These are phyloP conservation scores for Lepiota subincarnata DNA, from an alignment of 768 basidiomycete genomes.

Conservation along the genomic window DNA sequence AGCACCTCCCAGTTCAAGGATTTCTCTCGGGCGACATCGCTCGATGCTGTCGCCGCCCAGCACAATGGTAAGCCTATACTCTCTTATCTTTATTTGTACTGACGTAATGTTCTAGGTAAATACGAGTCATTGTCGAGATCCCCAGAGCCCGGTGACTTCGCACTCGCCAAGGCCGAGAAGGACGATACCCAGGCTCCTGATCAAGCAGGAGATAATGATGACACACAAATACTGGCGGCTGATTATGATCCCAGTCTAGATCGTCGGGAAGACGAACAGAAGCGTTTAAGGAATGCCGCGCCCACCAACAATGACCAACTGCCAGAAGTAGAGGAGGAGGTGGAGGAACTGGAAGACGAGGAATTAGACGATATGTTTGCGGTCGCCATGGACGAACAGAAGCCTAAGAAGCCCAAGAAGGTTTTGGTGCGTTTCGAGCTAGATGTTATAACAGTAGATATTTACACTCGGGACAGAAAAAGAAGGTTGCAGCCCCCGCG, in stretches of 20 bases:
- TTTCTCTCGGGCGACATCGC: neutral
- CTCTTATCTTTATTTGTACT: neutral
- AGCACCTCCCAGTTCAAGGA: slow-evolving; percentile 35
- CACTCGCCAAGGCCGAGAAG: slow-evolving; percentile 63
- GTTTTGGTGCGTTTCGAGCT: slow-evolving; percentile 38
- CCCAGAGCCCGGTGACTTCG: slow-evolving; percentile 57
- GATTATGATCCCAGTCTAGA: slow-evolving; percentile 85
- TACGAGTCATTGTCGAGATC: slow-evolving; percentile 55
- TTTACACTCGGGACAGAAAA: neutral
- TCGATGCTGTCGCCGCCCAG: neutral
- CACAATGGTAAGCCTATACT: neutral
- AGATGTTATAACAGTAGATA: neutral
- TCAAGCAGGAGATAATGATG: slow-evolving; percentile 33
- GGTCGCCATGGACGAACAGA: slow-evolving; percentile 47
- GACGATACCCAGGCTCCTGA: slow-evolving; percentile 42
- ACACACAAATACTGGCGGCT: slow-evolving; percentile 82
- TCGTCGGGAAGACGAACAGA: slow-evolving; percentile 78
- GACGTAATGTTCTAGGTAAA: slow-evolving; percentile 30
- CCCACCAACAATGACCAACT: slow-evolving; percentile 29
- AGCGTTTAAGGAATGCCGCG: slow-evolving; percentile 31
- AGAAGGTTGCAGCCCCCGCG: slow-evolving; percentile 54
- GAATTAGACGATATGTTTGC: slow-evolving; percentile 98
- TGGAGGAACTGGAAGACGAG: slow-evolving; percentile 70
- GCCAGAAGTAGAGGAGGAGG: slow-evolving; percentile 46
- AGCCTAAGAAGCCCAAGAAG: slow-evolving; percentile 53